Evolutionary conservation across 164 flowering plant species (phyloP), one percentile per base, ranked within the genome.

Genomic region (Buxus sempervirens): DNA sequence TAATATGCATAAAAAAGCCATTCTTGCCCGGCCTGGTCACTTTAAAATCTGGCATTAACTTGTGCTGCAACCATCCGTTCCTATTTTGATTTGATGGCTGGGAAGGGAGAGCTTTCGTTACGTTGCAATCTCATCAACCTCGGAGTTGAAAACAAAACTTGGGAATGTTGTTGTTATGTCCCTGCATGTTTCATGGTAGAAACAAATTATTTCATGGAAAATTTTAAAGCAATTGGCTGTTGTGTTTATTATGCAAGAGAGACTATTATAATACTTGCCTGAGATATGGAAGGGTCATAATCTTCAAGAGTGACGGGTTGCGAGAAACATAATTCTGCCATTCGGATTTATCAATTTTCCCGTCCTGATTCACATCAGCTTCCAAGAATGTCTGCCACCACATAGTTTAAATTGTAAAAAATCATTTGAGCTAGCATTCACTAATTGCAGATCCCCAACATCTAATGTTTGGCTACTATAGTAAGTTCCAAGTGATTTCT

Each of bases 151-250:
- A 58, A 91, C 91, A 75, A 93, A 93, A 76, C 96, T 93, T 14
- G 96, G 98, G 70, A 94, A 94, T 8, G 98, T 86, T 0, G 95
- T 91, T 1, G 98, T 94, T 73, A 94, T 91, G 66, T 91, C 98
- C 92, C 97, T 94, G 93, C 85, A 82, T 45, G 26, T 24, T 28
- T 22, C 5, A 27, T 14, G 20, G 8, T 54, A 24, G 8, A 54
- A 15, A 54, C 32, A 68, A 41, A 45, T 10, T 10, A 45, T 45
- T 45, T 45, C 14, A 10, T 4, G 51, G 5, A 10, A 4, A 45
- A 45, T 6, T 45, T 45, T 15, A 10, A 15, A 45, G 7, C 38
- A 32, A 32, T 32, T 32, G 38, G 5, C 3, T 7, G 38, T 32
- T 45, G 13, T 32, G 5, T 32, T 45, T 45, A 45, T 45, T 10